Conservation (phyloP, 2,329 filamentous ascomycete genomes). For the Aspergillus floridensis region DNA sequence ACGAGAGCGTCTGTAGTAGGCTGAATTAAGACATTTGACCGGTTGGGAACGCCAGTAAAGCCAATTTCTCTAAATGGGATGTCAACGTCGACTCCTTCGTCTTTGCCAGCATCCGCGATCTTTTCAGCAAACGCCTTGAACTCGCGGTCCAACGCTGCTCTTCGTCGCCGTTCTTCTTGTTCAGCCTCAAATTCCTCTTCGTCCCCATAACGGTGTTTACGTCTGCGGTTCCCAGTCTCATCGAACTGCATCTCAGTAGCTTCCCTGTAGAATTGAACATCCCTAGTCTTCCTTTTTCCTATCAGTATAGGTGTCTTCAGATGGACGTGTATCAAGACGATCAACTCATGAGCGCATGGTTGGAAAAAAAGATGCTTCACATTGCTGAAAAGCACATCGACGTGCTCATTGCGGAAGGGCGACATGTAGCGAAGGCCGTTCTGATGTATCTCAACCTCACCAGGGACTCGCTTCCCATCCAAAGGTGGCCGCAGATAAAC, state of each 20-base stretch:
- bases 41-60: slow-evolving; percentile 93
- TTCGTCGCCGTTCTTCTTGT: slow-evolving; percentile 88
- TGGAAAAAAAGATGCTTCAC: slow-evolving; percentile 99
- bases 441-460: slow-evolving; percentile 95
- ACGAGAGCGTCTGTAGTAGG: slow-evolving; percentile 96
- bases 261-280: slow-evolving; percentile 97
- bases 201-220: slow-evolving; percentile 95
- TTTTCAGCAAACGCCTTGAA: slow-evolving; percentile 98
- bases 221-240: slow-evolving; percentile 95
- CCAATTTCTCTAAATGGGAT: slow-evolving; percentile 95
- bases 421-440: slow-evolving; percentile 97
- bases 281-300: slow-evolving; percentile 98
- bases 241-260: slow-evolving; percentile 98
- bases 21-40: slow-evolving; percentile 92
- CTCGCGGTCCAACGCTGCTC: slow-evolving; percentile 88
- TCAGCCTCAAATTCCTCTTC: slow-evolving; percentile 99
- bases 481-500: slow-evolving; percentile 93
- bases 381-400: slow-evolving; percentile 96
- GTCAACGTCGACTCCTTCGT: slow-evolving; percentile 87
- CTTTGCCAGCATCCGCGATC: slow-evolving; percentile 91
- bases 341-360: slow-evolving; percentile 90
- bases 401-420: slow-evolving; percentile 73
- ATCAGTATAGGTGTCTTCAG: slow-evolving; percentile 97
- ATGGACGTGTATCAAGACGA: slow-evolving; percentile 97
- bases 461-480: slow-evolving; percentile 94